These are phyloP conservation scores for Gossypium gossypioides DNA, from an alignment of 441 rosid genomes.

Conservation along the genomic window DNA sequence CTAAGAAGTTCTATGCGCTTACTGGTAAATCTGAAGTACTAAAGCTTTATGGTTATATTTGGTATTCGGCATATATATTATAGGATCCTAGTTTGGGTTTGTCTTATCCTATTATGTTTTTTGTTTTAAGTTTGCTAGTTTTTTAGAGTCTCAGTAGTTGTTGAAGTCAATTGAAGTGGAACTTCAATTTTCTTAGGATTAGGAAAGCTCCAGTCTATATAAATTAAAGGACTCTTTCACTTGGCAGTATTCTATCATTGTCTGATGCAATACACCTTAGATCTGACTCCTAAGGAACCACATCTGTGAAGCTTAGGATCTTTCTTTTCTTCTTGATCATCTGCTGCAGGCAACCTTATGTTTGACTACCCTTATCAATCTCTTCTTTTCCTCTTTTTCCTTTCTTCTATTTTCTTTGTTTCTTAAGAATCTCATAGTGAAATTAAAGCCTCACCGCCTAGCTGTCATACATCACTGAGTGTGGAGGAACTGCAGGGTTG, in stretches of 20 bases:
- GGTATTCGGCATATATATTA: background rate
- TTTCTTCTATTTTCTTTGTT: background rate
- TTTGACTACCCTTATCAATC: background rate
- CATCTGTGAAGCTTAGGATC: background rate
- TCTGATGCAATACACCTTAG: background rate
- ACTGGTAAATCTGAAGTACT: background rate
- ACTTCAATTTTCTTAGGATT: background rate
- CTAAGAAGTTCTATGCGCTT: background rate
- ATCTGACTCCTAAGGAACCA: background rate
- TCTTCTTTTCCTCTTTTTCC: background rate
- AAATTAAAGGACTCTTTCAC: background rate
- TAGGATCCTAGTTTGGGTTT: background rate
- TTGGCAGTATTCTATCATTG: background rate
- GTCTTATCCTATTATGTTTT: background rate
- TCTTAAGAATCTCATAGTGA: background rate
- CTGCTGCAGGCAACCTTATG: background rate
- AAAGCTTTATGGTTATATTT: background rate
- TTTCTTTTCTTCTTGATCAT: background rate
- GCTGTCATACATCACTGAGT: background rate
- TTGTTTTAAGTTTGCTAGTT: background rate
- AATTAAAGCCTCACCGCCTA: background rate
- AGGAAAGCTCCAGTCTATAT: background rate
- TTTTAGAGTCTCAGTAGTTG: background rate
- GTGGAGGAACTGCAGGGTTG: background rate
- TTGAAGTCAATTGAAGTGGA: constrained; percentile 1